A percentile compares a stretch with the other conserved stretches of the same genome.
phyloP scores from a whole-genome alignment of 306 rosid species.

The Argentina anserina region DNA sequence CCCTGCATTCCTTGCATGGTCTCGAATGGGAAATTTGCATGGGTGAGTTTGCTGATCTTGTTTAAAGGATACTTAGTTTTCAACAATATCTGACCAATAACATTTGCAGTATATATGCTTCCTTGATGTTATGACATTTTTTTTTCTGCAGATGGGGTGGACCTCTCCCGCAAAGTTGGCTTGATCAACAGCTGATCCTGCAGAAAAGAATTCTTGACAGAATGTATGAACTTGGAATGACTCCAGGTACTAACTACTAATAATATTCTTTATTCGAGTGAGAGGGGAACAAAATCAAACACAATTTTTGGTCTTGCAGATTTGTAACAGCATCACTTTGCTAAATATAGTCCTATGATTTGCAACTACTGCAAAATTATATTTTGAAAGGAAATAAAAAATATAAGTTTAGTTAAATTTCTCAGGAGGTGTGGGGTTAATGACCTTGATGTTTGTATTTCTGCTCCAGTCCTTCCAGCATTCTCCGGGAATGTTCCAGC shows the following conservation, averaged over 20 bases:
- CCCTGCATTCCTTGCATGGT: conserved; percentile 95
- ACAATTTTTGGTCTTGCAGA: neutral
- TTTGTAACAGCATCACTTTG: neutral
- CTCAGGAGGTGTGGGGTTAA: neutral
- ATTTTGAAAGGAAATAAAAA: neutral
- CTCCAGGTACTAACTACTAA: conserved; percentile 61
- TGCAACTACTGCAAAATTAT: neutral
- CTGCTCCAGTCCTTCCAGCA: conserved; percentile 82
- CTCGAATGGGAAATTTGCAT: conserved; percentile 92
- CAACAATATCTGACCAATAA: neutral
- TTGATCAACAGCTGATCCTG: conserved; percentile 68
- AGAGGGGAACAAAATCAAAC: neutral
- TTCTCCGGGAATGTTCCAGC: conserved; percentile 96
- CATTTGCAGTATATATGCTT: neutral
- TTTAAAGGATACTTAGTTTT: neutral
- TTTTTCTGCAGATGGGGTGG: conserved; percentile 75
- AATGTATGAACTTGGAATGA: conserved; percentile 92
- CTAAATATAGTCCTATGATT: neutral
- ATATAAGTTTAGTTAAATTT: no score
- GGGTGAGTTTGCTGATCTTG: conserved; percentile 52
- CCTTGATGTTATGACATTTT: neutral
- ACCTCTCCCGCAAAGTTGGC: conserved; percentile 88
- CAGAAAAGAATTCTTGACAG: conserved; percentile 73
- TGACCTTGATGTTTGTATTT: conserved; percentile 13
- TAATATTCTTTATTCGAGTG: neutral